Conservation (phyloP, 768 basidiomycete species). For the Ramaria sp. region DNA sequence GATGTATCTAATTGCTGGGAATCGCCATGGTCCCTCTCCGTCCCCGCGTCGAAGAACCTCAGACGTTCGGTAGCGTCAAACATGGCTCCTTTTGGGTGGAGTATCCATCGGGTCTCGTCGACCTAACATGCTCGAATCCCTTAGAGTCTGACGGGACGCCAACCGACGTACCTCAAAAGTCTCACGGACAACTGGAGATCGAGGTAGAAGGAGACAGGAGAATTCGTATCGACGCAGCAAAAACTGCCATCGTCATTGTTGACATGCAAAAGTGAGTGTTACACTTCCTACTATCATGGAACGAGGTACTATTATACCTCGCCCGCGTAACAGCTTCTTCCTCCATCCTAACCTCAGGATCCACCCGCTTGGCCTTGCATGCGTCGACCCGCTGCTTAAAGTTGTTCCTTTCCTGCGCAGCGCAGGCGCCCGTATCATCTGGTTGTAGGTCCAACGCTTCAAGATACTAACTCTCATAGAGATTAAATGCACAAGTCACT, state of each 20-base stretch:
- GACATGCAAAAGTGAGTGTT: slow-evolving; percentile 62
- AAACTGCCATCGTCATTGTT: slow-evolving; percentile 48
- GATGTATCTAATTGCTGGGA: neutral
- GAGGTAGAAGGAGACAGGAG: slow-evolving; percentile 39
- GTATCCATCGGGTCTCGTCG: slow-evolving; percentile 52
- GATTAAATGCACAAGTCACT: neutral
- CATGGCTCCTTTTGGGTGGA: slow-evolving; percentile 54
- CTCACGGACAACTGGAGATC: slow-evolving; percentile 38
- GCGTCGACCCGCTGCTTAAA: slow-evolving; percentile 43
- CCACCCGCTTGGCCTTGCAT: slow-evolving; percentile 44
- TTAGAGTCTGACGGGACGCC: slow-evolving; percentile 16
- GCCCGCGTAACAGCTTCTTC: slow-evolving; percentile 37
- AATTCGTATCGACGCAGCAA: slow-evolving; percentile 37
- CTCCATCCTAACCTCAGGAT: slow-evolving; percentile 47
- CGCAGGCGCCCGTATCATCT: slow-evolving; percentile 45
- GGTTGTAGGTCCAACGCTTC: slow-evolving; percentile 40
- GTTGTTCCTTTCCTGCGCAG: slow-evolving; percentile 37
- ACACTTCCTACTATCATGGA: no score
- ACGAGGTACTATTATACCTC: no score
- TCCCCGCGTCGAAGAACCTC: slow-evolving; percentile 32
- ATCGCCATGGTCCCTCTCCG: slow-evolving; percentile 15
- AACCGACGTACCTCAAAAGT: slow-evolving; percentile 19
- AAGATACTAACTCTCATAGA: neutral
- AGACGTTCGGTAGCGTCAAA: slow-evolving; percentile 38
- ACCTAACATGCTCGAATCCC: slow-evolving; percentile 41